A percentile compares a stretch with the other conserved stretches of the same genome.
phyloP scores from a whole-genome alignment of 257 asterid species.

The Ocimum tenuiflorum region DNA sequence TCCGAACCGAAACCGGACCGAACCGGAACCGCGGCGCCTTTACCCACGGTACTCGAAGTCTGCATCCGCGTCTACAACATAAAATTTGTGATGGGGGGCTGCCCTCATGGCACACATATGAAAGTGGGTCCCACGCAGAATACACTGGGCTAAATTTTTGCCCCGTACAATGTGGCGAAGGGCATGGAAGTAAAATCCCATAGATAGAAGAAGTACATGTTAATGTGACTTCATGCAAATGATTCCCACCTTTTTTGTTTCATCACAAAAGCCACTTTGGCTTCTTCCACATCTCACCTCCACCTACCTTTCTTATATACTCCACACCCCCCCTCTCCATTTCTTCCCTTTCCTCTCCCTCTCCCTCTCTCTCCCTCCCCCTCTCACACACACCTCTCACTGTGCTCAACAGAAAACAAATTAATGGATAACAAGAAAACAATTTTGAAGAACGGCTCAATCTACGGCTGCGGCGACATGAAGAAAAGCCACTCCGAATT shows the following conservation, averaged over 20 bases:
- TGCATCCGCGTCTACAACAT: too few species aligned
- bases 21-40: too few species aligned
- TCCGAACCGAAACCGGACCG: too few species aligned
- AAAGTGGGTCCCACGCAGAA: too few species aligned
- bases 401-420: not conserved
- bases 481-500: conserved; percentile 53
- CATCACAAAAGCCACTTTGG: conserved; percentile 30
- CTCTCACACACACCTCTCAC: conserved; percentile 9
- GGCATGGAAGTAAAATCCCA: conserved; percentile 18
- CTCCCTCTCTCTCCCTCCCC: conserved; percentile 14
- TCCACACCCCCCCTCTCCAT: conserved; percentile 11
- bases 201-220: conserved; percentile 4
- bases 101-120: too few species aligned
- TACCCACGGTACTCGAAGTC: too few species aligned
- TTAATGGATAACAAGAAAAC: conserved; percentile 31
- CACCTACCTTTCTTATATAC: conserved; percentile 28
- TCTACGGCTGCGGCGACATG: conserved; percentile 32
- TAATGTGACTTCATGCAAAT: conserved; percentile 31
- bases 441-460: conserved; percentile 26
- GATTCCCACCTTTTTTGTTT: conserved; percentile 36
- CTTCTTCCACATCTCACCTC: conserved; percentile 28
- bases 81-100: too few species aligned
- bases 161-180: too few species aligned
- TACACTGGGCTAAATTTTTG: too few species aligned
- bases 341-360: conserved; percentile 24